A percentile compares a stretch with the other conserved stretches of the same genome.
phyloP scores from a whole-genome alignment of 257 asterid species.

The Salvia splendens region DNA sequence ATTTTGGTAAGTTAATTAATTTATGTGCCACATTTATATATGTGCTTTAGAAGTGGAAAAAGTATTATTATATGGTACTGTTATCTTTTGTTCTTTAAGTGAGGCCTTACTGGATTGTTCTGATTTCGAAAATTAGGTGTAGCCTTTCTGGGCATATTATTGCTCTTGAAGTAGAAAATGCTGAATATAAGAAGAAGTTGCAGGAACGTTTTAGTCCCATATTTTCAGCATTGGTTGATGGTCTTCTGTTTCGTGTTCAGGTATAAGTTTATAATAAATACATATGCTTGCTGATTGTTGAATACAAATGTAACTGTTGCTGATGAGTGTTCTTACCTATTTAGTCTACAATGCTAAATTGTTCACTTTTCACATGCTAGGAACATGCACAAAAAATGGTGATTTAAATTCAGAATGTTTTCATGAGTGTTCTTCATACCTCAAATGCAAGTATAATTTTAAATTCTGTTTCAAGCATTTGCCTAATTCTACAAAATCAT shows the following conservation, averaged over 20 bases:
- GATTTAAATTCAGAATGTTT: neutral
- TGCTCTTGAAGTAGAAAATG: slow-evolving; percentile 53
- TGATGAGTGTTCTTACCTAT: slow-evolving; percentile 10
- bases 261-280: slow-evolving; percentile 38
- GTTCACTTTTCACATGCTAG: neutral
- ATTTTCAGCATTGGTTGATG: slow-evolving; percentile 70
- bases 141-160: slow-evolving; percentile 74
- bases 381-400: neutral
- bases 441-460: neutral
- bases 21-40: slow-evolving; percentile 19
- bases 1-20: slow-evolving; percentile 59
- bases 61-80: neutral
- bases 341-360: neutral
- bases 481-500: neutral
- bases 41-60: neutral
- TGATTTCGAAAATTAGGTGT: slow-evolving; percentile 56
- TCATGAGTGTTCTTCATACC: slow-evolving; percentile 1
- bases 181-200: slow-evolving; percentile 50
- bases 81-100: neutral
- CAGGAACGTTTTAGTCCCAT: slow-evolving; percentile 62
- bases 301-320: neutral
- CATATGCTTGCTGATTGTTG: too few species aligned
- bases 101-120: slow-evolving; percentile 30
- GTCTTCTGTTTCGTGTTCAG: slow-evolving; percentile 79
- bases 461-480: slow-evolving; percentile 22